phyloP scores from a whole-genome alignment of 2,329 filamentous ascomycete genomes.

The Neonectria coccinea region DNA sequence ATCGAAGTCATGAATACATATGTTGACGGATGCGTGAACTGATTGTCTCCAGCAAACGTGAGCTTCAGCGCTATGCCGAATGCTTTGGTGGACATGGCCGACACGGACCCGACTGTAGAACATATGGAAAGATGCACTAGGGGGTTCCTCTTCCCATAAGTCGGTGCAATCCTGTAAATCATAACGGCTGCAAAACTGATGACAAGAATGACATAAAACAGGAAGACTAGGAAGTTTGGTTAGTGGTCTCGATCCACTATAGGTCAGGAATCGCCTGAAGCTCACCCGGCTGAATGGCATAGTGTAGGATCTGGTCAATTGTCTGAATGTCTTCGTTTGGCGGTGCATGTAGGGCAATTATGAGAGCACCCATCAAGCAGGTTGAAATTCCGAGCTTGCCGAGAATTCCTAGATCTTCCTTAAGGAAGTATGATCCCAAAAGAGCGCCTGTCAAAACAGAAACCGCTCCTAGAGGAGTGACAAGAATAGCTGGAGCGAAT shows the following conservation, averaged over 20 bases:
- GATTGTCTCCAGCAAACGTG: constrained; percentile 15
- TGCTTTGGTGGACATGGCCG: constrained; percentile 16
- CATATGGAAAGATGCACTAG: constrained; percentile 20
- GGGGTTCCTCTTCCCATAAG: constrained; percentile 6
- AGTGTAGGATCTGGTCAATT: constrained; percentile 13
- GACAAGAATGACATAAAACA: constrained; percentile 2
- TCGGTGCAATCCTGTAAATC: constrained; percentile 5
- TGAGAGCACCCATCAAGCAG: constrained; percentile 7
- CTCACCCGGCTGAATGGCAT: constrained; percentile 10
- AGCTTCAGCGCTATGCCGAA: constrained; percentile 20
- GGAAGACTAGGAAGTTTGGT: constrained; percentile 1
- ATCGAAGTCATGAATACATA: constrained; percentile 10
- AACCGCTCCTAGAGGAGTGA: constrained; percentile 19
- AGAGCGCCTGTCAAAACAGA: constrained; percentile 11
- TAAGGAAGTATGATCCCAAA: constrained; percentile 7
- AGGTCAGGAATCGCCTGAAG: too few species aligned
- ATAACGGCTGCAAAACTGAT: constrained; percentile 1
- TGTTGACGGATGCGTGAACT: constrained; percentile 14
- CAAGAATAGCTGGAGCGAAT: constrained; percentile 20
- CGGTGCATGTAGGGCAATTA: constrained; percentile 14
- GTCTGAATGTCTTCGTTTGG: constrained; percentile 17
- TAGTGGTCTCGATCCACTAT: not conserved
- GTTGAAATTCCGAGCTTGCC: constrained; percentile 14
- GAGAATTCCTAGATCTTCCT: constrained; percentile 2
- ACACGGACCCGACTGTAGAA: constrained; percentile 12